A percentile compares a stretch with the other conserved stretches of the same genome.
phyloP scores from a whole-genome alignment of 192 early-diverging fungal genomes.

The Mortierella hygrophila region DNA sequence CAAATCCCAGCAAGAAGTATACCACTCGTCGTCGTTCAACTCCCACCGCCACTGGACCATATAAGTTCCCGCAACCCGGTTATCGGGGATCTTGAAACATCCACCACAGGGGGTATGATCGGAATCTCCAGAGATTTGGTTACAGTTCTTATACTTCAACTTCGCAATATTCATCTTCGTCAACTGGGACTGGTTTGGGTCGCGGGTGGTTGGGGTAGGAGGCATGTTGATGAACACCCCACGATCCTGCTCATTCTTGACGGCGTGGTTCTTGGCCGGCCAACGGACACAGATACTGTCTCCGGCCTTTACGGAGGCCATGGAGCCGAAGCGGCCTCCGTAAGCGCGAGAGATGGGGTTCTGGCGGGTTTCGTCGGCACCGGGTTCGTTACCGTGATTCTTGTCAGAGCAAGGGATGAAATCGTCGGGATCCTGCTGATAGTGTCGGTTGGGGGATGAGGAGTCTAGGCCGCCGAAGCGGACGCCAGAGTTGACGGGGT shows the following conservation, averaged over 20 bases:
- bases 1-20: slow-evolving; percentile 53
- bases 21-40: slow-evolving; percentile 37
- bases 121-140: not conserved
- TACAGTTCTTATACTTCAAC: slow-evolving; percentile 41
- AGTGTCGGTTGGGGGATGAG: slow-evolving; percentile 35
- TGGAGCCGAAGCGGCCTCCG: slow-evolving; percentile 20
- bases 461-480: slow-evolving; percentile 28
- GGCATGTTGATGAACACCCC: slow-evolving; percentile 52
- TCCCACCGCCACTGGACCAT: slow-evolving; percentile 48
- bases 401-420: slow-evolving; percentile 34
- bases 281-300: slow-evolving; percentile 40
- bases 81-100: slow-evolving; percentile 28
- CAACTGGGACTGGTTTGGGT: slow-evolving; percentile 31
- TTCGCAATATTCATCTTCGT: slow-evolving; percentile 26
- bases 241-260: slow-evolving; percentile 10
- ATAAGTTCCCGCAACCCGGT: slow-evolving; percentile 21
- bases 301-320: slow-evolving; percentile 26
- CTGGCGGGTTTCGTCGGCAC: slow-evolving; percentile 43
- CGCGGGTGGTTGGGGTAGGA: not conserved
- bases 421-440: slow-evolving; percentile 27
- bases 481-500: slow-evolving; percentile 17
- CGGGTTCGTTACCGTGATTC: slow-evolving; percentile 10
- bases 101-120: slow-evolving; percentile 39
- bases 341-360: slow-evolving; percentile 44
- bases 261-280: slow-evolving; percentile 56